Percentiles rank a stretch among this genome's conserved stretches.
These are phyloP conservation scores for Annulohypoxylon truncatum DNA, from an alignment of 2,329 filamentous ascomycete species.

Conservation along the genomic window DNA sequence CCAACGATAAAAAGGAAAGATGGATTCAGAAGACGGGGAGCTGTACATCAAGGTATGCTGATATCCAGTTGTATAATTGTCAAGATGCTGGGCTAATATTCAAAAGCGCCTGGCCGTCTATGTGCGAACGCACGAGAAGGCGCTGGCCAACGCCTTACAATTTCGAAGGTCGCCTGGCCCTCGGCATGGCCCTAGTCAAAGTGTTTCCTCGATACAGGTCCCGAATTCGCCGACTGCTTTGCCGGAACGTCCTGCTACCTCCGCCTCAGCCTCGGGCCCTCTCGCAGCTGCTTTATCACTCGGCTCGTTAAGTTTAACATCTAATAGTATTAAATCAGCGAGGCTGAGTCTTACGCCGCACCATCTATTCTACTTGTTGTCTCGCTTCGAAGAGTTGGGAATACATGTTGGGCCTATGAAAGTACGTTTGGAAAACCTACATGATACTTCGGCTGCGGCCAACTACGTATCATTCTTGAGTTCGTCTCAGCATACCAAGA, in stretches of 20 bases:
- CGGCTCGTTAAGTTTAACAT: conserved; percentile 85
- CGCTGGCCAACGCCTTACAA: conserved; percentile 93
- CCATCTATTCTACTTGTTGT: conserved; percentile 95
- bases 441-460: conserved; percentile 84
- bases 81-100: conserved; percentile 72
- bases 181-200: conserved; percentile 76
- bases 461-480: conserved; percentile 97
- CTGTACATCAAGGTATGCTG: conserved; percentile 82
- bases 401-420: conserved; percentile 97
- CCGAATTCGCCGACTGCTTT: conserved; percentile 68
- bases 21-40: conserved; percentile 92
- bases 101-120: conserved; percentile 91
- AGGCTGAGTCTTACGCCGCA: conserved; percentile 95
- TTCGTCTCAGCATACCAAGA: conserved; percentile 82
- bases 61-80: conserved; percentile 48
- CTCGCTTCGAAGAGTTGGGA: conserved; percentile 90
- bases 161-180: conserved; percentile 77
- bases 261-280: conserved; percentile 76
- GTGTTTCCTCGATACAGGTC: conserved; percentile 67
- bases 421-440: conserved; percentile 91
- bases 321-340: conserved; percentile 85
- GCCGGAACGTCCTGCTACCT: conserved; percentile 71
- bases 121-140: conserved; percentile 97
- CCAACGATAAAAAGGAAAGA: conserved; percentile 61
- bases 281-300: conserved; percentile 89